Conservation (phyloP, 345 rosid species). For the Salix caprea region DNA sequence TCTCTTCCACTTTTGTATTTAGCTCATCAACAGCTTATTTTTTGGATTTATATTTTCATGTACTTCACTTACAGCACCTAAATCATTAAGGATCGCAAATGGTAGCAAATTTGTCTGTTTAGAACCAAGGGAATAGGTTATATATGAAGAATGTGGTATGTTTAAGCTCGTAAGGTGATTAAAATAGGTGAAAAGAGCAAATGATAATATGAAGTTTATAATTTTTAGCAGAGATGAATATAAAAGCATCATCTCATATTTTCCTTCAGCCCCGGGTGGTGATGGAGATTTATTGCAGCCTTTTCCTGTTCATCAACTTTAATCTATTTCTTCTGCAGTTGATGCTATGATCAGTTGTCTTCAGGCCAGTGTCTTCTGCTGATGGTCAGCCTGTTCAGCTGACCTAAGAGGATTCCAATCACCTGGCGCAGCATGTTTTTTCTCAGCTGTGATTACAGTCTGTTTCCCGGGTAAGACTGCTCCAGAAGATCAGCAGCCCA, state of each 20-base stretch:
- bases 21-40: slow-evolving; percentile 72
- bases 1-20: slow-evolving; percentile 75
- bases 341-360: too few relatives aligned
- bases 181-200: neutral
- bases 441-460: too few relatives aligned
- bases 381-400: too few relatives aligned
- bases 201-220: neutral
- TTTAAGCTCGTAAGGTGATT: neutral
- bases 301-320: too few relatives aligned
- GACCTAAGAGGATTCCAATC: too few relatives aligned
- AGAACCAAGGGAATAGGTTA: neutral
- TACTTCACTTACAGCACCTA: slow-evolving; percentile 21
- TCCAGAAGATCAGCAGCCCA: too few relatives aligned
- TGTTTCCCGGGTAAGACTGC: too few relatives aligned
- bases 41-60: slow-evolving; percentile 51
- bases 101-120: neutral
- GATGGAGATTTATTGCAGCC: too few relatives aligned
- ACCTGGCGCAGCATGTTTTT: too few relatives aligned
- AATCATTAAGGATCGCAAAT: neutral
- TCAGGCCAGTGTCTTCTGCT: too few relatives aligned
- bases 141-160: neutral
- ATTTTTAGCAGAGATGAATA: neutral
- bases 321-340: too few relatives aligned
- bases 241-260: neutral
- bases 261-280: too few relatives aligned